A percentile compares a stretch with the other conserved stretches of the same genome.
Conservation (phyloP, 164 flowering plant genomes). For the Dillenia turbinata region DNA sequence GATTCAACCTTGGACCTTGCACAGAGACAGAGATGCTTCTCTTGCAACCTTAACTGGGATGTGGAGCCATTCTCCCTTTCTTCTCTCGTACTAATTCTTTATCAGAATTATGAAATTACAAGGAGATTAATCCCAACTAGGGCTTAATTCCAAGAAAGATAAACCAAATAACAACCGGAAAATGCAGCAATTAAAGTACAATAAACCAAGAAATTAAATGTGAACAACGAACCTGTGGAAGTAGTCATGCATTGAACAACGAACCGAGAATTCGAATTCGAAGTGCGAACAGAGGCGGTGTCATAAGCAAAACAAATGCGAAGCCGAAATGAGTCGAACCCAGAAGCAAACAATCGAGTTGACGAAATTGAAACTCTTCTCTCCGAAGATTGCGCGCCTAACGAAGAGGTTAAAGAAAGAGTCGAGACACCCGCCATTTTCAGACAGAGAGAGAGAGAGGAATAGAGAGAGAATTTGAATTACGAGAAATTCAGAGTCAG, state of each 20-base stretch:
- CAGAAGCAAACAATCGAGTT: slow-evolving; percentile 8
- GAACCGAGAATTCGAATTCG: slow-evolving; percentile 21
- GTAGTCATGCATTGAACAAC: slow-evolving; percentile 30
- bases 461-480: not conserved
- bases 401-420: slow-evolving; percentile 20
- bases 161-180: not conserved
- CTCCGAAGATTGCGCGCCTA: slow-evolving; percentile 20
- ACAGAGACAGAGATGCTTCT: too few species aligned
- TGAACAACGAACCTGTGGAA: slow-evolving; percentile 16
- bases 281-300: slow-evolving; percentile 8
- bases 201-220: not conserved
- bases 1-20: too few species aligned
- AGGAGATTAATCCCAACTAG: not conserved
- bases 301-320: slow-evolving; percentile 12
- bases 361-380: slow-evolving; percentile 5
- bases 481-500: slow-evolving; percentile 4
- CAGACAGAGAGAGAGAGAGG: not conserved
- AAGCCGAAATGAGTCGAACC: slow-evolving; percentile 10
- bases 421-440: slow-evolving; percentile 36
- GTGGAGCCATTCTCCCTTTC: too few species aligned
- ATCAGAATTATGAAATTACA: slow-evolving; percentile 4
- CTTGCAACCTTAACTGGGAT: too few species aligned
- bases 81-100: not conserved
- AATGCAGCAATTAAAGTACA: not conserved
- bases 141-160: not conserved